A percentile compares a stretch with the other conserved stretches of the same genome.
phyloP scores from a whole-genome alignment of 2,329 filamentous ascomycete species.

The Didymella sp. region DNA sequence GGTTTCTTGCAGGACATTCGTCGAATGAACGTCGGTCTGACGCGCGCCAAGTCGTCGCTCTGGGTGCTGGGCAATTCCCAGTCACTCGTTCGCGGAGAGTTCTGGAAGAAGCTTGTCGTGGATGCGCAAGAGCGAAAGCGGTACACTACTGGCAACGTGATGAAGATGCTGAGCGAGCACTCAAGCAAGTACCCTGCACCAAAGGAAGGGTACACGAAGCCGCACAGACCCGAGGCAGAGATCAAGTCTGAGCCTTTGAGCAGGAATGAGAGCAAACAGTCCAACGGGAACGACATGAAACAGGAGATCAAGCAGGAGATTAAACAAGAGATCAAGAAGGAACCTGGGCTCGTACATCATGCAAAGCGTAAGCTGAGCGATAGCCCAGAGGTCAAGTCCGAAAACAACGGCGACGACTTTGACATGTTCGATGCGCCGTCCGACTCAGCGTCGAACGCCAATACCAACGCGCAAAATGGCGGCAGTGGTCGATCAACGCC shows the following conservation, averaged over 20 bases:
- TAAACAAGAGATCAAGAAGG: constrained; percentile 33
- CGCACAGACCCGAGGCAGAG: constrained; percentile 31
- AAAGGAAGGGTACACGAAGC: constrained; percentile 32
- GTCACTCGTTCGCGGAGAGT: constrained; percentile 84
- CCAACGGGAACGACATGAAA: constrained; percentile 19
- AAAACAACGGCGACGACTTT: constrained; percentile 36
- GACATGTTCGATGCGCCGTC: constrained; percentile 41
- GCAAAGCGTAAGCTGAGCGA: constrained; percentile 74
- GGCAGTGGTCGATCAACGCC: constrained; percentile 42
- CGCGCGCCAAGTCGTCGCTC: constrained; percentile 92
- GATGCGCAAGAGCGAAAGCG: constrained; percentile 77
- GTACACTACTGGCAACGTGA: constrained; percentile 75
- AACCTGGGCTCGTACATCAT: constrained; percentile 74
- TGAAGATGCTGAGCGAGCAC: constrained; percentile 61
- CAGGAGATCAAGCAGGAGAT: constrained; percentile 30
- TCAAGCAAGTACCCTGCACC: constrained; percentile 53
- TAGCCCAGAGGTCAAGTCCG: constrained; percentile 72
- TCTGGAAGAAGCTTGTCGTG: constrained; percentile 85
- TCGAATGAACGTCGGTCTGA: constrained; percentile 98
- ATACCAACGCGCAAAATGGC: constrained; percentile 27
- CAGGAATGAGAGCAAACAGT: constrained; percentile 32
- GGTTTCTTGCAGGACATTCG: constrained; percentile 98
- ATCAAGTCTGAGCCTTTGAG: constrained; percentile 34
- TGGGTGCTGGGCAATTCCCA: constrained; percentile 95
- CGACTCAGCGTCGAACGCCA: constrained; percentile 28